These are phyloP conservation scores for Chaetothyriales sp. DNA, from an alignment of 2,329 filamentous ascomycete species.

Conservation along the genomic window DNA sequence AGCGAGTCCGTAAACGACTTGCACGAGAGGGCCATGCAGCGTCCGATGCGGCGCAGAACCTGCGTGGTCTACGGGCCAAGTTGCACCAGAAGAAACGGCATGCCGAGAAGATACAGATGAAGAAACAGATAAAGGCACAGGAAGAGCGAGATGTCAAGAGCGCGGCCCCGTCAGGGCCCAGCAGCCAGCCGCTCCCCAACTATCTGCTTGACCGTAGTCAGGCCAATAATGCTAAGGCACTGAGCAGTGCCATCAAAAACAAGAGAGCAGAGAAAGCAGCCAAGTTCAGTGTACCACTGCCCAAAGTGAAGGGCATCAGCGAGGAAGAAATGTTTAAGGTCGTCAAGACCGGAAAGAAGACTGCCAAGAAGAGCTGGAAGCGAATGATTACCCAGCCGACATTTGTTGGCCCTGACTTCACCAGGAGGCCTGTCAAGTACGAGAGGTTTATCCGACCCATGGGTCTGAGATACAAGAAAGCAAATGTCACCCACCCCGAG, in stretches of 20 bases:
- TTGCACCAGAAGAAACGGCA: conserved; percentile 83
- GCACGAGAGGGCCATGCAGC: conserved; percentile 82
- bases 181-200: conserved; percentile 68
- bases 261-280: conserved; percentile 89
- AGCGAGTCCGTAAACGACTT: conserved; percentile 70
- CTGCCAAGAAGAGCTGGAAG: conserved; percentile 60
- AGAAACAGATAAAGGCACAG: conserved; percentile 84
- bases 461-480: conserved; percentile 68
- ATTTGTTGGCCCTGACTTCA: conserved; percentile 87
- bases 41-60: conserved; percentile 81
- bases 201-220: conserved; percentile 83
- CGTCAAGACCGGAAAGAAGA: conserved; percentile 91
- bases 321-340: conserved; percentile 99
- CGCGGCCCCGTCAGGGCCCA: conserved; percentile 60
- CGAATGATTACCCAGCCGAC: conserved; percentile 63
- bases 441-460: conserved; percentile 60
- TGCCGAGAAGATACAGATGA: conserved; percentile 97
- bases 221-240: conserved; percentile 55
- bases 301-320: conserved; percentile 83
- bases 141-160: conserved; percentile 95
- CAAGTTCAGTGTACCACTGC: conserved; percentile 79
- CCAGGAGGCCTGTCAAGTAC: conserved; percentile 67
- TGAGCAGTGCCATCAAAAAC: conserved; percentile 83
- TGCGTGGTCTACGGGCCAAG: conserved; percentile 84
- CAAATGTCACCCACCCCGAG: conserved; percentile 62